phyloP scores from a whole-genome alignment of 441 rosid species.

The Hypseocharis bilobata region DNA sequence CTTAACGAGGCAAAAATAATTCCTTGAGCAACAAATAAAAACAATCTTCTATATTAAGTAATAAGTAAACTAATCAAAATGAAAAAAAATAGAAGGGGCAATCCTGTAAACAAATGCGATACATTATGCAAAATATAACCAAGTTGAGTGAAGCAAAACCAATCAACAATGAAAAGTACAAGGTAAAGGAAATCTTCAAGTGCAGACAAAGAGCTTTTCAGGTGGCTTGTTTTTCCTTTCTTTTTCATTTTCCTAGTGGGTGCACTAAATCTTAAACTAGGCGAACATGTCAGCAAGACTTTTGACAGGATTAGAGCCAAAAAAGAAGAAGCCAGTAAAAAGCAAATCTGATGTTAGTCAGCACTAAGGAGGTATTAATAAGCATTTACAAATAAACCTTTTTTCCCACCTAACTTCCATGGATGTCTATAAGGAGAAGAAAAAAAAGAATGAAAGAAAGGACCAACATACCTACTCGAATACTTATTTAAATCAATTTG shows the following conservation, averaged over 20 bases:
- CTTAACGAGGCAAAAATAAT: slow-evolving; percentile 13
- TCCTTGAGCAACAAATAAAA: not conserved
- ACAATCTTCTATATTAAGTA: not conserved
- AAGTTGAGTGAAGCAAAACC: not conserved
- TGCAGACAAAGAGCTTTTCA: slow-evolving; percentile 21
- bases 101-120: slow-evolving; percentile 6
- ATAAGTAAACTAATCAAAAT: not conserved
- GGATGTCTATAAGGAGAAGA: not conserved
- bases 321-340: slow-evolving; percentile 22
- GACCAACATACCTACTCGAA: slow-evolving; percentile 9
- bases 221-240: slow-evolving; percentile 15
- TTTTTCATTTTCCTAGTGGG: slow-evolving; percentile 26
- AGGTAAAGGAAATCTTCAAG: slow-evolving; percentile 18
- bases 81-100: not conserved
- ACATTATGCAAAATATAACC: slow-evolving; percentile 1
- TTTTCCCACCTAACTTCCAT: slow-evolving; percentile 23
- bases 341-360: slow-evolving; percentile 27
- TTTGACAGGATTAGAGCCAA: slow-evolving; percentile 34
- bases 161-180: slow-evolving; percentile 8
- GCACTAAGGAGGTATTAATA: slow-evolving; percentile 22
- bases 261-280: slow-evolving; percentile 33
- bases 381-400: slow-evolving; percentile 14
- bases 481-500: not conserved
- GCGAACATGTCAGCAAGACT: slow-evolving; percentile 32
- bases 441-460: slow-evolving; percentile 2